phyloP scores from a whole-genome alignment of 1,284 basidiomycete species.

The Microstroma glucosiphilum region DNA sequence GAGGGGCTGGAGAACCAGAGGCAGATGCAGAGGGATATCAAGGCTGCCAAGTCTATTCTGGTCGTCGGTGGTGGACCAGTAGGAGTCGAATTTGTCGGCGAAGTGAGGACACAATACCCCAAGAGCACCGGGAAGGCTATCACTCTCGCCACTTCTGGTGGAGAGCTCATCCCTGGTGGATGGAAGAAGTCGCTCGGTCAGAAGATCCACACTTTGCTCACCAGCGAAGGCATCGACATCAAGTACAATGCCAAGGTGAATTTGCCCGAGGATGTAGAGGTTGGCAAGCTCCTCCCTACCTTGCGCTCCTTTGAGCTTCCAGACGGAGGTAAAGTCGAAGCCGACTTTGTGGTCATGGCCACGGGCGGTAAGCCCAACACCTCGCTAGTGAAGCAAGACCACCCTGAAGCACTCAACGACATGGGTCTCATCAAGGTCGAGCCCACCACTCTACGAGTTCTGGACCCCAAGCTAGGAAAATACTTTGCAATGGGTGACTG shows the following conservation, averaged over 20 bases:
- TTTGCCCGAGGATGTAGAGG: constrained; percentile 32
- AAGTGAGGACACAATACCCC: constrained; percentile 21
- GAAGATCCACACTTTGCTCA: constrained; percentile 16
- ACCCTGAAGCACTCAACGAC: constrained; percentile 44
- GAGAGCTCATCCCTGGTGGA: constrained; percentile 20
- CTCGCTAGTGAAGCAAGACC: constrained; percentile 40
- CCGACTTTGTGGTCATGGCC: constrained; percentile 54
- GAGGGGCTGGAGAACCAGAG: constrained; percentile 19
- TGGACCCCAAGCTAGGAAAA: constrained; percentile 11
- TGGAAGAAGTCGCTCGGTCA: constrained; percentile 21
- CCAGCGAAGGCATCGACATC: constrained; percentile 44
- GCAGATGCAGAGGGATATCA: constrained; percentile 20
- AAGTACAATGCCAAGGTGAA: constrained; percentile 45
- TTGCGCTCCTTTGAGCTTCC: constrained; percentile 17
- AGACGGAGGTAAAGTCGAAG: constrained; percentile 16
- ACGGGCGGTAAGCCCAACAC: constrained; percentile 53
- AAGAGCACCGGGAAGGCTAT: constrained; percentile 26
- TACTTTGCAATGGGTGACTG: constrained; percentile 46
- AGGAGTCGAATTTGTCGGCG: constrained; percentile 55
- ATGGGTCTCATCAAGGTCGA: constrained; percentile 49
- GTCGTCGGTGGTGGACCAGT: constrained; percentile 51
- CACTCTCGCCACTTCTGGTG: constrained; percentile 46
- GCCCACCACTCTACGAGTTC: constrained; percentile 18
- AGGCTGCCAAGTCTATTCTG: constrained; percentile 21
- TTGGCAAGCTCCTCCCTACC: constrained; percentile 23